phyloP scores from a whole-genome alignment of 2,329 filamentous ascomycete species.

The Teratosphaeria gauchensis region DNA sequence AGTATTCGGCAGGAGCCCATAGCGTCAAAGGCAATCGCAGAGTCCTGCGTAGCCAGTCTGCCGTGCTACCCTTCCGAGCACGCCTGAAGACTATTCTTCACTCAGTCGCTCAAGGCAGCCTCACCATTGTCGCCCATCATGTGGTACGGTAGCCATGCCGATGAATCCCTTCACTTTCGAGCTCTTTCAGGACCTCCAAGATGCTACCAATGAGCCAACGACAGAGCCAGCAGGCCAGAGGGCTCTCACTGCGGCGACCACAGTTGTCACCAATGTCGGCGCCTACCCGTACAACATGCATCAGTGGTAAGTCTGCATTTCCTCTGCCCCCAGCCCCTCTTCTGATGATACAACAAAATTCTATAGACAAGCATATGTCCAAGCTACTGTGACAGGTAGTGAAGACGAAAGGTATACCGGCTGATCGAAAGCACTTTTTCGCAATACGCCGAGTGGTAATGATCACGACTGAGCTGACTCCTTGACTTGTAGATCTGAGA shows the following conservation, averaged over 20 bases:
- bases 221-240: not conserved
- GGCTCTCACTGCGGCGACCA: not conserved
- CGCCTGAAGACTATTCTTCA: not conserved
- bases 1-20: too few relatives aligned
- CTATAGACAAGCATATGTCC: slow-evolving; percentile 32
- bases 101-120: not conserved
- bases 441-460: not conserved
- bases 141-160: not conserved
- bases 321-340: not conserved
- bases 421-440: slow-evolving; percentile 10
- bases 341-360: not conserved
- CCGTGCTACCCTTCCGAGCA: too few relatives aligned
- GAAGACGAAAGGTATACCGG: slow-evolving; percentile 24
- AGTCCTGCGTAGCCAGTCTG: too few relatives aligned
- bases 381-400: slow-evolving; percentile 28
- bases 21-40: too few relatives aligned
- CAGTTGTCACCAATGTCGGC: not conserved
- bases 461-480: not conserved
- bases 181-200: not conserved
- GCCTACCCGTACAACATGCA: not conserved
- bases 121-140: not conserved
- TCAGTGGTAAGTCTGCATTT: not conserved
- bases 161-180: not conserved
- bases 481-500: not conserved
- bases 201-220: not conserved